These are phyloP conservation scores for Monilinia vaccinii-corymbosi DNA, from an alignment of 2,329 filamentous ascomycete species.

Conservation along the genomic window DNA sequence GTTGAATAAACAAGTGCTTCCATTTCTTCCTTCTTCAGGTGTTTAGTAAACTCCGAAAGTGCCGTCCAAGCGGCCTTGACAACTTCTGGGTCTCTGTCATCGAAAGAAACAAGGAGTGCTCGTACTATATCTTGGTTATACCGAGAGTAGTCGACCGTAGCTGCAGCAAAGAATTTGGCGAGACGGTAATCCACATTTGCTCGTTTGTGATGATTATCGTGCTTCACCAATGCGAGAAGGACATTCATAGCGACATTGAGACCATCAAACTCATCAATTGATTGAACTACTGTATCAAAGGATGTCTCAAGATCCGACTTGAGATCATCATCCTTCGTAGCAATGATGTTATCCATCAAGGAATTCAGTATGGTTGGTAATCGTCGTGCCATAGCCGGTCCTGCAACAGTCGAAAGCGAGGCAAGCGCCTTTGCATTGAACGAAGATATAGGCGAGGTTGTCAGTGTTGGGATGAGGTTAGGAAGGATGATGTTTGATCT, in stretches of 20 bases:
- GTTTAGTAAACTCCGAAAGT: constrained; percentile 78
- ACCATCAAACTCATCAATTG: constrained; percentile 92
- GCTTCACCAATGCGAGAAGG: constrained; percentile 77
- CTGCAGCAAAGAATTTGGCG: constrained; percentile 73
- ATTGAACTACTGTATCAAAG: constrained; percentile 83
- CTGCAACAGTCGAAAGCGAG: constrained; percentile 85
- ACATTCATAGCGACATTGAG: constrained; percentile 94
- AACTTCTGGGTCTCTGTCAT: constrained; percentile 73
- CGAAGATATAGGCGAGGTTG: constrained; percentile 78
- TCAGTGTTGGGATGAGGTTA: constrained; percentile 88
- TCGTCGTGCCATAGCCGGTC: constrained; percentile 80
- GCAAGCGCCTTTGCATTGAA: constrained; percentile 95
- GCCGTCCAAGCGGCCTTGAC: constrained; percentile 87
- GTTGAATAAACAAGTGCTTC: constrained; percentile 83
- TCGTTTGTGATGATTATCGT: constrained; percentile 82
- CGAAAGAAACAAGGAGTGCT: constrained; percentile 82
- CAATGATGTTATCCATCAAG: constrained; percentile 86
- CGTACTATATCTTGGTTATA: constrained; percentile 96
- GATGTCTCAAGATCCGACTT: constrained; percentile 65
- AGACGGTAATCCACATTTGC: constrained; percentile 71
- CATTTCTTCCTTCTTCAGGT: constrained; percentile 95
- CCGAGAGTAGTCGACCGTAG: constrained; percentile 81
- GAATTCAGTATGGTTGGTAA: constrained; percentile 86
- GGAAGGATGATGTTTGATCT: constrained; percentile 94
- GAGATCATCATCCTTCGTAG: constrained; percentile 64